These are phyloP conservation scores for Trichoderma gamsii DNA, from an alignment of 495 filamentous ascomycete species.

Conservation along the genomic window DNA sequence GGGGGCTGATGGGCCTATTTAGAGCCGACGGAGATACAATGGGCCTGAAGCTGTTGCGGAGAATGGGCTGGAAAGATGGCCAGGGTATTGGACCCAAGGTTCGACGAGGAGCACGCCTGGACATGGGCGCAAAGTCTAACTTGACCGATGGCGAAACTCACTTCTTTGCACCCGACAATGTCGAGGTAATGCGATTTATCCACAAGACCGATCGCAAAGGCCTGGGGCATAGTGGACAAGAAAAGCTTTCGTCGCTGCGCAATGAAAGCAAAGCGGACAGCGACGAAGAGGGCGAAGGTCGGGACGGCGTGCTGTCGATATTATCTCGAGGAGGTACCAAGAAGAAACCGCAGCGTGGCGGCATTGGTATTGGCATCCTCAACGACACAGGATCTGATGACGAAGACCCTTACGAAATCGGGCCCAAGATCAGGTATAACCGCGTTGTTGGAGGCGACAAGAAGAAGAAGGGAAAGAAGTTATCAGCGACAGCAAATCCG, in stretches of 20 bases:
- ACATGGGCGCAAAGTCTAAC: conserved; percentile 37
- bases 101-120: conserved; percentile 66
- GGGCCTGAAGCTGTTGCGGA: conserved; percentile 78
- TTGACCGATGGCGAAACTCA: conserved; percentile 47
- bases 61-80: conserved; percentile 94
- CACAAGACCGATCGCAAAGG: conserved; percentile 78
- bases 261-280: conserved; percentile 35
- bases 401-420: conserved; percentile 89
- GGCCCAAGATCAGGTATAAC: conserved; percentile 88
- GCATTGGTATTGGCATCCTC: conserved; percentile 81
- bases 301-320: background rate
- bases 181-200: conserved; percentile 64
- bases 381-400: conserved; percentile 98
- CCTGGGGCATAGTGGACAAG: conserved; percentile 56
- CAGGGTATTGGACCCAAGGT: conserved; percentile 89
- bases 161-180: conserved; percentile 86
- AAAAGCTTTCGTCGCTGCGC: conserved; percentile 16
- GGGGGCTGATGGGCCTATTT: conserved; percentile 68
- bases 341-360: conserved; percentile 49
- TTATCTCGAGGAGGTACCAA: conserved; percentile 19
- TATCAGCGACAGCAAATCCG: conserved; percentile 52
- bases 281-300: conserved; percentile 41
- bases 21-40: conserved; percentile 74
- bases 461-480: conserved; percentile 60
- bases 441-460: conserved; percentile 76